Evolutionary conservation across 129 eudicot species (phyloP).

Genomic region (Deinandra increscens): DNA sequence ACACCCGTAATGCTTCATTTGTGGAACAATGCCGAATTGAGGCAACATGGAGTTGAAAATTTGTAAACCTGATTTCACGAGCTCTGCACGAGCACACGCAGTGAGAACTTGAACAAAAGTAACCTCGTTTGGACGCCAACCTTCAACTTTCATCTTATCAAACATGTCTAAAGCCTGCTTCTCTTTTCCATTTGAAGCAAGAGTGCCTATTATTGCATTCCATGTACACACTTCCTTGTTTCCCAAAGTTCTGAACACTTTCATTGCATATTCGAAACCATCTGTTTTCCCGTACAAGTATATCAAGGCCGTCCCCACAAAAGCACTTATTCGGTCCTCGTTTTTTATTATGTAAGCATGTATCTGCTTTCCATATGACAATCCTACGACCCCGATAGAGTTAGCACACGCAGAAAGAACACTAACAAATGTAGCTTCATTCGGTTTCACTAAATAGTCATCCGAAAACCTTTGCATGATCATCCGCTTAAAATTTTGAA

Average conservation of each 20-base stretch:
- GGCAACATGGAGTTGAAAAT: slow-evolving; percentile 57
- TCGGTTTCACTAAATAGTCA: slow-evolving; percentile 37
- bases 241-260: slow-evolving; percentile 41
- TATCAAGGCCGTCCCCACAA: slow-evolving; percentile 55
- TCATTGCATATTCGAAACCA: slow-evolving; percentile 40
- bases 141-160: slow-evolving; percentile 40
- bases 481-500: slow-evolving; percentile 43
- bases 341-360: slow-evolving; percentile 62
- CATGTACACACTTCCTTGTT: slow-evolving; percentile 58
- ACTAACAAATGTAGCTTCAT: slow-evolving; percentile 74
- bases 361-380: slow-evolving; percentile 57
- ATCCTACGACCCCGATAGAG: slow-evolving; percentile 29
- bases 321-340: slow-evolving; percentile 45
- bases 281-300: slow-evolving; percentile 66
- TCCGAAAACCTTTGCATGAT: slow-evolving; percentile 37
- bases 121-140: slow-evolving; percentile 52
- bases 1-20: slow-evolving; percentile 91
- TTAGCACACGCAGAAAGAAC: slow-evolving; percentile 59
- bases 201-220: slow-evolving; percentile 63
- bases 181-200: slow-evolving; percentile 63
- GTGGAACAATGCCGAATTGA: slow-evolving; percentile 44
- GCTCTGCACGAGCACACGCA: slow-evolving; percentile 69
- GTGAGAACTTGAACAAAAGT: slow-evolving; percentile 64
- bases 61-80: slow-evolving; percentile 55
- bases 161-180: slow-evolving; percentile 59